Conservation (phyloP, 768 basidiomycete species). For the Rickenella mellea region DNA sequence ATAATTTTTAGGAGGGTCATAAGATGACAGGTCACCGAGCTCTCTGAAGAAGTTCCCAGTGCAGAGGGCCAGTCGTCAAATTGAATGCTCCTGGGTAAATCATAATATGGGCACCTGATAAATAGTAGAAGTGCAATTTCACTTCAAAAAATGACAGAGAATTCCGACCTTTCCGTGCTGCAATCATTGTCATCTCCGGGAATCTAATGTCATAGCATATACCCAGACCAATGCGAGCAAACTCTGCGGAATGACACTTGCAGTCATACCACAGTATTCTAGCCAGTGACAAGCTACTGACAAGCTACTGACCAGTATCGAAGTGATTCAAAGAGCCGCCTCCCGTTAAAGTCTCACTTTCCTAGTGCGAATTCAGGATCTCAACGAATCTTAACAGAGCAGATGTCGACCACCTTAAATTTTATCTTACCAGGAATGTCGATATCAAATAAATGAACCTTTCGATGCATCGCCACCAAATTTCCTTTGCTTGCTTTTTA, state of each 20-base stretch:
- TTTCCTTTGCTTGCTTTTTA: constrained; percentile 41
- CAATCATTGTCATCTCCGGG: constrained; percentile 88
- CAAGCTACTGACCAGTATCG: constrained; percentile 59
- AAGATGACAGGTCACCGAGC: constrained; percentile 54
- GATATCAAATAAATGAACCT: constrained; percentile 96
- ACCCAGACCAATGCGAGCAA: constrained; percentile 92
- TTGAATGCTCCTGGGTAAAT: constrained; percentile 97
- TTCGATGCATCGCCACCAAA: constrained; percentile 81
- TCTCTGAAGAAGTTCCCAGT: constrained; percentile 90
- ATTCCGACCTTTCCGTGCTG: constrained; percentile 68
- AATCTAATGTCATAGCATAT: constrained; percentile 96
- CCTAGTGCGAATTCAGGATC: constrained; percentile 32
- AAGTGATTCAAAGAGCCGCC: constrained; percentile 71
- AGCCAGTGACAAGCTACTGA: background rate
- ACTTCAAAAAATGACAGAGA: background rate
- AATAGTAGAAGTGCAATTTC: background rate
- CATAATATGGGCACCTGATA: constrained; percentile 71
- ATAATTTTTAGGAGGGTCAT: background rate
- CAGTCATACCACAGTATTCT: background rate
- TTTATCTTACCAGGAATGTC: constrained; percentile 89
- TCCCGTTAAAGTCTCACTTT: constrained; percentile 79
- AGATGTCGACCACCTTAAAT: constrained; percentile 52
- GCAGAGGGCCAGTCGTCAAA: constrained; percentile 86
- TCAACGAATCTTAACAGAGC: background rate
- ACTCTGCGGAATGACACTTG: constrained; percentile 43